Base-by-base conservation (phyloP, 2,329 filamentous ascomycete genomes). In the Colletotrichum falcatum region DNA sequence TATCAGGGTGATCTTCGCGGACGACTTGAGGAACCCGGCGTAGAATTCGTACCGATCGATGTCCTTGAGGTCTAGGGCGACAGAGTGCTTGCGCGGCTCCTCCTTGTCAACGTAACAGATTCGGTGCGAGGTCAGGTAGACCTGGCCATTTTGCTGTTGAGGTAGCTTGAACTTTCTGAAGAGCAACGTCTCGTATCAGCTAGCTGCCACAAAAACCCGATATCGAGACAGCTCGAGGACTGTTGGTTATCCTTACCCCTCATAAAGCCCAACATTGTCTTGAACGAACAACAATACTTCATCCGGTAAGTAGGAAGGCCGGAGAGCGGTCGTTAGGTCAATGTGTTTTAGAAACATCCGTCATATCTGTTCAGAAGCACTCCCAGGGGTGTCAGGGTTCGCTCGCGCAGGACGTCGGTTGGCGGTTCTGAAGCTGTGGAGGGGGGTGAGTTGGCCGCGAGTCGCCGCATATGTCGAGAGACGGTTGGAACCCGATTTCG, bases 311-410 rank as follows among this genome's bases (percentile, higher is more conserved):
- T 98, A 92, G 72, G 92, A 92, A 77, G 96, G 96, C 86, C 96
- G 93, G 79, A 98, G 89, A 79, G 96, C 96, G 84, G 95, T 97
- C 69, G 96, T 99, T 78, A 99, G 89, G 83, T 99, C 95, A 81
- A 98, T 89, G 77, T 92, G 90, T 87, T 97, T 95, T 87, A 98
- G 88, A 89, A 97, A 97, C 95, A 98, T 98, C 87, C 93, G 94
- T 92, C 85, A 88, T 86, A 80, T 83, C 84, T 75, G 46, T 61
- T 49, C 26, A 44, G 37, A 35, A 58, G 49, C 16, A 37, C 68
- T 54, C 39, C 44, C 53, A 55, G 56, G 56, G 35, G 33, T 46
- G 23, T 37, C n/a, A 46, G n/a, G 28, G 11, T 39, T 51, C 30
- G 49, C 53, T 51, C 26, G 46, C 46, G 58, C 64, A 71, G 39